Conservation (phyloP, 1,284 basidiomycete genomes). For the Cryptococcus sp. region DNA sequence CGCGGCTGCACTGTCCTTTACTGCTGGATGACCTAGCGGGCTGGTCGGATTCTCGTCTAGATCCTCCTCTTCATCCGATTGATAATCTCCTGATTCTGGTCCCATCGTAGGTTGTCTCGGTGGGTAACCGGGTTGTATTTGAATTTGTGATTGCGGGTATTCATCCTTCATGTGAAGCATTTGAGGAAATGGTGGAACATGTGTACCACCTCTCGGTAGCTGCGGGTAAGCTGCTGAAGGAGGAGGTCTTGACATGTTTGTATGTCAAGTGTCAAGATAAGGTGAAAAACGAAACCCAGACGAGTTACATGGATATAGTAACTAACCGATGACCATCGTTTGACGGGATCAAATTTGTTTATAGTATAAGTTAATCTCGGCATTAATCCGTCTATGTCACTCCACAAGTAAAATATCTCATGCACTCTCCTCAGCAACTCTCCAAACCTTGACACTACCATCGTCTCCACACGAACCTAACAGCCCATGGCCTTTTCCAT, state of each 20-base stretch:
- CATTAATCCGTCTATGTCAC: no score
- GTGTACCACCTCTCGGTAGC: conserved; percentile 18
- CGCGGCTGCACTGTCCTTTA: conserved; percentile 1
- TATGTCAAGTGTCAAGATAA: neutral
- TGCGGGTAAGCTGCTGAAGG: conserved; percentile 27
- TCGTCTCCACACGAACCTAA: conserved; percentile 56
- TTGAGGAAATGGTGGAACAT: conserved; percentile 36
- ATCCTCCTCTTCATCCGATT: neutral
- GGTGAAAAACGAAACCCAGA: neutral
- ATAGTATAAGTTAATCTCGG: no score
- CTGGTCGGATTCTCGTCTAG: neutral
- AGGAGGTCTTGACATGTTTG: conserved; percentile 28
- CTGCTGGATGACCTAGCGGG: neutral
- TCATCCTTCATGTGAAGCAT: conserved; percentile 29
- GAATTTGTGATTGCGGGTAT: neutral
- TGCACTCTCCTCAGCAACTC: conserved; percentile 19
- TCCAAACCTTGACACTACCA: conserved; percentile 54
- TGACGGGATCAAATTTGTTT: no score
- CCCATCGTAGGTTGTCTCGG: neutral
- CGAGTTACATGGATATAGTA: no score
- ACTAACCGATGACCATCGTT: no score
- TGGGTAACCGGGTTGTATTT: neutral
- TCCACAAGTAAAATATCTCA: neutral
- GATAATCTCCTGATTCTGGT: neutral
- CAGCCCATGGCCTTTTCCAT: conserved; percentile 37